Evolutionary conservation across 495 filamentous ascomycete genomes (phyloP), one percentile per base, ranked within the genome.

Genomic region (Podospora australis): DNA sequence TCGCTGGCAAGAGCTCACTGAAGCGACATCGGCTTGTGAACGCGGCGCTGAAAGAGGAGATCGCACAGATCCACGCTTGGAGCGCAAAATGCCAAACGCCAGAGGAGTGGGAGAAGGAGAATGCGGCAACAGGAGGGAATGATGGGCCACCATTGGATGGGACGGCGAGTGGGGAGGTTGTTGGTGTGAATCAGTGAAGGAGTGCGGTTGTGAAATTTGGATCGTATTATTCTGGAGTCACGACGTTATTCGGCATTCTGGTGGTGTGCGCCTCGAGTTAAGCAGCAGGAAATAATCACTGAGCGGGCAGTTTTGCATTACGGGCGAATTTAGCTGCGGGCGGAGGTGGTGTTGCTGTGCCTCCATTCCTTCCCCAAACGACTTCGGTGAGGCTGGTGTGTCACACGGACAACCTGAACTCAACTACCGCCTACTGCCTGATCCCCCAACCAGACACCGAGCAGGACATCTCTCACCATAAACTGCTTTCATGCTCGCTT

Each of bases 21-120:
- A 87, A 88, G 46, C 80, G 90, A 13, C 88, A 96, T 70, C 81
- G 92, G 17, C 73, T 95, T 42, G 92, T 96, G 39, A 97, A 98
- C 68, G 77, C 78, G 2, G 83, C 81, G 6, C 68, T 98, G 60
- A 92, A 91, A 71, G 78, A 78, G n/a, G 92, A 98, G 72, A 92
- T 98, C 65, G 86, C 88, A 4, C 79, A 81, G 38, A 96, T 98
- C 47, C 92, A 98, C 74, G 92, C 92, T n/a, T 98, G 92, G 92
- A 91, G 87, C 48, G 88, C 92, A 20, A 95, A 90, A 69, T 97
- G 94, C 67, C 88, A 85, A 72, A 97, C 92, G 13, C 88, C 90
- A 1, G 91, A 90, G 65, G 88, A 98, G 71, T 96, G 87, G 83
- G 81, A 84, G 71, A 82, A 77, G 64, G 77, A 83, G 67, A 78